A percentile compares a stretch with the other conserved stretches of the same genome.
Conservation (phyloP, 2,329 filamentous ascomycete genomes). For the Scedosporium dehoogii region DNA sequence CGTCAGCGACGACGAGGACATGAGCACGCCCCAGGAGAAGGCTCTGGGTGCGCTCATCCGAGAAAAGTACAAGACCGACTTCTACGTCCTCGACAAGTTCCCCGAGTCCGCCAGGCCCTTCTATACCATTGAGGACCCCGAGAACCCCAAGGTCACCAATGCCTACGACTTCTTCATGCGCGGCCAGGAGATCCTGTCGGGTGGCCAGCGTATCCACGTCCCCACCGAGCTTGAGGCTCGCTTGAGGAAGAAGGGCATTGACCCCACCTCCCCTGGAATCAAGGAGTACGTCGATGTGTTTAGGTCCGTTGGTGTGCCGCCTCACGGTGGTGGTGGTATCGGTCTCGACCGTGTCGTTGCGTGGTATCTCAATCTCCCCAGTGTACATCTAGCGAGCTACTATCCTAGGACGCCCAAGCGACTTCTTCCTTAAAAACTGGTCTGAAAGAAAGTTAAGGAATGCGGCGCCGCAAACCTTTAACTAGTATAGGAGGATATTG, state of each 20-base stretch:
- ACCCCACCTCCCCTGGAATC: constrained; percentile 64
- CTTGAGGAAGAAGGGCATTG: constrained; percentile 69
- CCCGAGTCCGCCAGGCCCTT: constrained; percentile 81
- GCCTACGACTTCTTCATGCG: constrained; percentile 80
- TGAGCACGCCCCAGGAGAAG: constrained; percentile 74
- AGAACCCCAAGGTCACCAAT: constrained; percentile 55
- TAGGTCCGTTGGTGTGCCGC: constrained; percentile 70
- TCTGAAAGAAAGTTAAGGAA: background rate
- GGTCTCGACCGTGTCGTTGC: constrained; percentile 79
- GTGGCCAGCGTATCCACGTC: constrained; percentile 84
- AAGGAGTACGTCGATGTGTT: constrained; percentile 87
- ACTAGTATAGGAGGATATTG: background rate
- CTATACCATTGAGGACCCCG: constrained; percentile 74
- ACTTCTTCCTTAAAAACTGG: constrained; percentile 34
- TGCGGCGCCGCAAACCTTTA: background rate
- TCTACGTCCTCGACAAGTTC: constrained; percentile 96
- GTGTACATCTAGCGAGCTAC: constrained; percentile 46
- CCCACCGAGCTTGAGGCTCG: constrained; percentile 65
- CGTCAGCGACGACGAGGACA: constrained; percentile 67
- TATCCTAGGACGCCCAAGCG: constrained; percentile 54
- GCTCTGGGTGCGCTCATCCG: constrained; percentile 80
- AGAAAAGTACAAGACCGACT: constrained; percentile 86
- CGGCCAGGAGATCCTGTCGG: constrained; percentile 85
- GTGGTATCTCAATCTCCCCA: constrained; percentile 50
- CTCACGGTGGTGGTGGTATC: constrained; percentile 83